Percentiles rank a stretch among this genome's conserved stretches.
Conservation (phyloP, 306 rosid species). For the Macrotyloma uniflorum region DNA sequence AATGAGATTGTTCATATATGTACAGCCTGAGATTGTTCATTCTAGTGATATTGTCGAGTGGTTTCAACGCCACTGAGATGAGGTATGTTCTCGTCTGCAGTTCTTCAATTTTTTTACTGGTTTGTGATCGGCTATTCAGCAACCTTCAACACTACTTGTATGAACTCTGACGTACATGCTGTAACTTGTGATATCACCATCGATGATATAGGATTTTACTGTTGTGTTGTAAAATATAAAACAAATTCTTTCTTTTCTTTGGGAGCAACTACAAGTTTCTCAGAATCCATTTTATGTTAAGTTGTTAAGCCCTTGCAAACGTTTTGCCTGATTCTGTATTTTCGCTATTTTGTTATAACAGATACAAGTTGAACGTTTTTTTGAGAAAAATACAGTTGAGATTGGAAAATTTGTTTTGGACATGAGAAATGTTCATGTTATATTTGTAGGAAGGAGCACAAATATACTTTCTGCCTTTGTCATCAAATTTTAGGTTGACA, state of each 20-base stretch:
- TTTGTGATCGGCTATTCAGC: neutral
- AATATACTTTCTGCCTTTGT: neutral
- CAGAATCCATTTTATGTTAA: neutral
- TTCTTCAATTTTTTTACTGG: neutral
- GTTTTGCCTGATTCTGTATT: neutral
- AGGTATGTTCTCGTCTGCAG: neutral
- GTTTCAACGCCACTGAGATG: neutral
- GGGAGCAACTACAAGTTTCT: neutral
- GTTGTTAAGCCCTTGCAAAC: neutral
- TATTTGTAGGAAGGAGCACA: neutral
- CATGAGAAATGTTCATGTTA: neutral
- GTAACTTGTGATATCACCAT: neutral
- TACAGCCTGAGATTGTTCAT: conserved; percentile 25
- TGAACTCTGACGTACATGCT: neutral
- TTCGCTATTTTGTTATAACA: neutral
- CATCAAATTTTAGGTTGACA: neutral
- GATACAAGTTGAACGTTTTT: neutral
- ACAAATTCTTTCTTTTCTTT: neutral
- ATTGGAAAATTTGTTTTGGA: neutral
- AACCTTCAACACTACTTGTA: neutral
- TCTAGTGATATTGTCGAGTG: neutral
- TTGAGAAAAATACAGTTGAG: neutral
- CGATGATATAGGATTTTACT: neutral
- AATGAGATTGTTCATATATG: conserved; percentile 21
- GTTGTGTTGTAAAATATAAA: neutral